A percentile compares a stretch with the other conserved stretches of the same genome.
Conservation (phyloP, 1,139 yeast genomes). For the Scheffersomyces stambukii region DNA sequence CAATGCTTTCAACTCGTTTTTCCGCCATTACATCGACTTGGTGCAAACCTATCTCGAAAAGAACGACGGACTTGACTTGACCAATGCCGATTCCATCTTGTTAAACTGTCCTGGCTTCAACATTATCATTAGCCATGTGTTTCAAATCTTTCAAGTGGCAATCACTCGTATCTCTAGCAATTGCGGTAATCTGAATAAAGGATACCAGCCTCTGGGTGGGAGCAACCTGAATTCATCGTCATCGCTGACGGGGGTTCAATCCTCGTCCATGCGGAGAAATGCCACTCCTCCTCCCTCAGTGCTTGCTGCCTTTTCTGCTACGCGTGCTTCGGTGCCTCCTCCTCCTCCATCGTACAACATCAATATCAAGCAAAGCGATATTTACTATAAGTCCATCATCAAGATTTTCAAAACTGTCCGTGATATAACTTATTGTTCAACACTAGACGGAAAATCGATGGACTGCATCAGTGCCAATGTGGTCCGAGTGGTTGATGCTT, state of each 20-base stretch:
- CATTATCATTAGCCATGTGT: slow-evolving; percentile 34
- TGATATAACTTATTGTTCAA: slow-evolving; percentile 32
- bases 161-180: slow-evolving; percentile 27
- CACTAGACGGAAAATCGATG: slow-evolving; percentile 7
- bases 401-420: slow-evolving; percentile 44
- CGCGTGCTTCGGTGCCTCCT: slow-evolving; percentile 5
- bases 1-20: slow-evolving; percentile 65
- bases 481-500: slow-evolving; percentile 23
- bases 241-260: too few species aligned
- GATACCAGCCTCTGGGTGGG: slow-evolving; percentile 1
- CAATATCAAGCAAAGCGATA: slow-evolving; percentile 21
- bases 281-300: too few species aligned
- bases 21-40: slow-evolving; percentile 57
- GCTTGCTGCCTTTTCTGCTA: background rate
- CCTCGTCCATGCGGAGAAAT: too few species aligned
- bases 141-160: slow-evolving; percentile 33
- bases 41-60: slow-evolving; percentile 10
- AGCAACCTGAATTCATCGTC: background rate
- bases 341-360: slow-evolving; percentile 10
- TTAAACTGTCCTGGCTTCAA: slow-evolving; percentile 33
- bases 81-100: background rate
- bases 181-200: slow-evolving; percentile 9
- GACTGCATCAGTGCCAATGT: slow-evolving; percentile 15
- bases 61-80: slow-evolving; percentile 3
- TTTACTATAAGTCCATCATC: slow-evolving; percentile 34